phyloP scores from a whole-genome alignment of 1,284 basidiomycete genomes.

The Leccinum holopus region DNA sequence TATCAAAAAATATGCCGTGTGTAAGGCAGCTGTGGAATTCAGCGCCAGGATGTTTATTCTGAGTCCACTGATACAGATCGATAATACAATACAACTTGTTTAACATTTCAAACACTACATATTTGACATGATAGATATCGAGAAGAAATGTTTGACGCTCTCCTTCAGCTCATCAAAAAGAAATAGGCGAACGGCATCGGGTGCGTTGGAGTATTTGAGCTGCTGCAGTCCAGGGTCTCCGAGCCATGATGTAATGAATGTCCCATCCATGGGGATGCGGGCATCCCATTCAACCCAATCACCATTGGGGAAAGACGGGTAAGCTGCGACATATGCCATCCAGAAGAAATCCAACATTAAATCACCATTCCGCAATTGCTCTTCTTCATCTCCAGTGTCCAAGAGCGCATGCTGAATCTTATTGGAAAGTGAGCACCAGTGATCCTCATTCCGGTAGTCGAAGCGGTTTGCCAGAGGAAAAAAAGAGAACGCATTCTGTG shows the following conservation, averaged over 20 bases:
- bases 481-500: constrained; percentile 5
- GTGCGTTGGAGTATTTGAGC: background rate
- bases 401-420: background rate
- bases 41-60: background rate
- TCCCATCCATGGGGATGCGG: constrained; percentile 2
- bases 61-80: background rate
- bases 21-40: background rate
- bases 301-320: constrained; percentile 1
- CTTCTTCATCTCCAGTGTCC: background rate
- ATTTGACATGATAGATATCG: background rate
- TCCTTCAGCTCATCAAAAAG: constrained; percentile 4
- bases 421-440: background rate
- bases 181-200: background rate
- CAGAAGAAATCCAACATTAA: constrained; percentile 8
- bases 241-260: constrained; percentile 1
- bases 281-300: constrained; percentile 3
- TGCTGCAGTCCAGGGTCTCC: constrained; percentile 1
- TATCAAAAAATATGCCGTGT: background rate
- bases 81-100: background rate
- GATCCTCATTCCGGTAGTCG: background rate
- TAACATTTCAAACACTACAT: background rate
- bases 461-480: background rate
- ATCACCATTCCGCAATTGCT: background rate
- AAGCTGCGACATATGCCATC: constrained; percentile 3
- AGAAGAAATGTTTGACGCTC: constrained; percentile 3